These are phyloP conservation scores for Talaromyces marneffei DNA, from an alignment of 2,329 filamentous ascomycete genomes.

Conservation along the genomic window DNA sequence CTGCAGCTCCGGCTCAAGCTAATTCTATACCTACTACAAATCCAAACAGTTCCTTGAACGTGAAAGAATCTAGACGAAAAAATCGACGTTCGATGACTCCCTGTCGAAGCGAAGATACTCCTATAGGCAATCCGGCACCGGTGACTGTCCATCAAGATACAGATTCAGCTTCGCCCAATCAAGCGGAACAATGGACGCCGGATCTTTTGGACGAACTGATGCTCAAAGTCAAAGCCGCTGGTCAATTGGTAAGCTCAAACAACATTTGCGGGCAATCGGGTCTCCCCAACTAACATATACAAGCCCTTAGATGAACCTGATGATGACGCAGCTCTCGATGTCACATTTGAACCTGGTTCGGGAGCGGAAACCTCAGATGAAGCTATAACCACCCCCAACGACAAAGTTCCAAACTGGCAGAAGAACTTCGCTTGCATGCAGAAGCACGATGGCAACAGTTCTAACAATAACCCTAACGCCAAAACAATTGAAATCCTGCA, in stretches of 20 bases:
- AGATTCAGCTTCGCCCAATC: neutral
- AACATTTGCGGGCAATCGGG: neutral
- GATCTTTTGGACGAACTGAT: constrained; percentile 64
- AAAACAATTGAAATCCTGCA: constrained; percentile 71
- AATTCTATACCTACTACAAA: neutral
- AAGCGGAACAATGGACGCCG: neutral
- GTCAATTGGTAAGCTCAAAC: constrained; percentile 45
- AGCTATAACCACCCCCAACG: constrained; percentile 14
- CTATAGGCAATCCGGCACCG: constrained; percentile 3
- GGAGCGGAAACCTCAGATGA: constrained; percentile 15
- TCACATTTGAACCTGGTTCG: neutral
- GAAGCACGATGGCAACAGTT: constrained; percentile 42
- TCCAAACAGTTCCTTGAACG: constrained; percentile 19
- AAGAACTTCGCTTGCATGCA: constrained; percentile 56
- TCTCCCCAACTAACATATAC: neutral
- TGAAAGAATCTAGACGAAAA: constrained; percentile 25
- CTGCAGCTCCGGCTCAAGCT: neutral
- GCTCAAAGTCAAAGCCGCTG: constrained; percentile 54
- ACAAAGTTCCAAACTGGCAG: constrained; percentile 27
- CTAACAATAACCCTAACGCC: constrained; percentile 61
- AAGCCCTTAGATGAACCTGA: constrained; percentile 31
- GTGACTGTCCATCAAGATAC: constrained; percentile 2
- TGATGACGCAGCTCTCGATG: constrained; percentile 18
- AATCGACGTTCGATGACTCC: constrained; percentile 16
- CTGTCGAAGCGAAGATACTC: constrained; percentile 14